phyloP scores from a whole-genome alignment of 2,329 filamentous ascomycete genomes.

The Colletotrichum nymphaeae region DNA sequence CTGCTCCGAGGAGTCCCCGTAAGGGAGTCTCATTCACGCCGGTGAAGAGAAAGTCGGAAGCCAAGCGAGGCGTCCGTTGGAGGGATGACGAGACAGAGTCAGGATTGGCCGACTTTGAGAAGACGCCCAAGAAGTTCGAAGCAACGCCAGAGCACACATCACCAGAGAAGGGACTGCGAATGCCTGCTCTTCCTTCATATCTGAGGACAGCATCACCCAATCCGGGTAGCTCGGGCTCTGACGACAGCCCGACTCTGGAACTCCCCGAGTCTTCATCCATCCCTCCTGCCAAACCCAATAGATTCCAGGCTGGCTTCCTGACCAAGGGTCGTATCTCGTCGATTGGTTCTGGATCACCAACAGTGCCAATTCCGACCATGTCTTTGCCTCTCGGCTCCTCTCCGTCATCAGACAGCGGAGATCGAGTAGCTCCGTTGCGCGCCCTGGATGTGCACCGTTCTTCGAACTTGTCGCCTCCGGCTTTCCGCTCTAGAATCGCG shows the following conservation, averaged over 20 bases:
- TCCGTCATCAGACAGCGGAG: slow-evolving; percentile 62
- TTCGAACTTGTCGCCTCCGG: slow-evolving; percentile 62
- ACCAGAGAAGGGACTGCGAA: slow-evolving; percentile 53
- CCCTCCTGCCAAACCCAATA: slow-evolving; percentile 67
- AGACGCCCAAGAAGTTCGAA: slow-evolving; percentile 80
- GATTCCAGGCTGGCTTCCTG: slow-evolving; percentile 91
- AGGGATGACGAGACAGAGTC: slow-evolving; percentile 87
- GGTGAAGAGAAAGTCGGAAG: slow-evolving; percentile 77
- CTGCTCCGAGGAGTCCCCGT: slow-evolving; percentile 54
- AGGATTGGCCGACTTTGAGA: slow-evolving; percentile 90
- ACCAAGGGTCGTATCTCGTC: slow-evolving; percentile 63
- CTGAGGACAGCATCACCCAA: slow-evolving; percentile 54
- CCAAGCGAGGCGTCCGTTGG: slow-evolving; percentile 88
- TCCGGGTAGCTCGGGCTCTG: slow-evolving; percentile 46
- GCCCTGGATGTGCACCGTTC: slow-evolving; percentile 61
- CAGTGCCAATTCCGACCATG: slow-evolving; percentile 65
- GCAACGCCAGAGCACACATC: slow-evolving; percentile 66
- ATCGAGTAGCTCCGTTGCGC: slow-evolving; percentile 58
- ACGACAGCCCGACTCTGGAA: slow-evolving; percentile 69
- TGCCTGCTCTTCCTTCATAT: slow-evolving; percentile 63
- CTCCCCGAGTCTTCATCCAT: slow-evolving; percentile 56
- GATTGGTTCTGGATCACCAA: slow-evolving; percentile 68
- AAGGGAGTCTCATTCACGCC: slow-evolving; percentile 87
- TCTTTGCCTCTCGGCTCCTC: slow-evolving; percentile 67
- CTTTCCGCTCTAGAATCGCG: slow-evolving; percentile 45